A percentile compares a stretch with the other conserved stretches of the same genome.
These are phyloP conservation scores for Rutstroemia sp. DNA, from an alignment of 2,329 filamentous ascomycete species.

Conservation along the genomic window DNA sequence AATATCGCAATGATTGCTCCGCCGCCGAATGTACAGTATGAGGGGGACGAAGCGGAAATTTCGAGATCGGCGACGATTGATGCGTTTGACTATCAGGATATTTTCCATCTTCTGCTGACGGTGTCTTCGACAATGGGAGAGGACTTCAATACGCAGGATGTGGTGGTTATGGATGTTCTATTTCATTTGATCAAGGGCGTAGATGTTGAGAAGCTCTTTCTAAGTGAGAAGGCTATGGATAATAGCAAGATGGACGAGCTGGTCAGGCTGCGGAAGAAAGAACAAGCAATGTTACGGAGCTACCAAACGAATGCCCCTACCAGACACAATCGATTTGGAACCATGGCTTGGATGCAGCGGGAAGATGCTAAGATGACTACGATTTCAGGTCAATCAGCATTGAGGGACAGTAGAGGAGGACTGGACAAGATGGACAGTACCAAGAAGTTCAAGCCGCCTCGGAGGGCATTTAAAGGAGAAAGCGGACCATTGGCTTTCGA, in stretches of 20 bases:
- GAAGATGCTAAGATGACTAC: constrained; percentile 79
- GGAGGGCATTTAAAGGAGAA: constrained; percentile 52
- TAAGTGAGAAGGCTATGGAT: constrained; percentile 66
- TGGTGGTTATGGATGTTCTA: constrained; percentile 81
- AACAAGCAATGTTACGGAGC: constrained; percentile 72
- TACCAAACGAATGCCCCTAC: constrained; percentile 74
- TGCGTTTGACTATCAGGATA: constrained; percentile 83
- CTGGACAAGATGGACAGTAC: constrained; percentile 83
- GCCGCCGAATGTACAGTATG: constrained; percentile 62
- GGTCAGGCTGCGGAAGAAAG: constrained; percentile 66
- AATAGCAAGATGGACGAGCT: constrained; percentile 68
- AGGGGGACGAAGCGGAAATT: constrained; percentile 84
- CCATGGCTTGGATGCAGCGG: constrained; percentile 93
- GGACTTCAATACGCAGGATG: constrained; percentile 84
- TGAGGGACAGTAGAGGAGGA: constrained; percentile 64
- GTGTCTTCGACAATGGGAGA: constrained; percentile 89
- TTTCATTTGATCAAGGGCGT: constrained; percentile 92
- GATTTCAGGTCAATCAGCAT: constrained; percentile 79
- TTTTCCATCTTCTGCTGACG: constrained; percentile 77
- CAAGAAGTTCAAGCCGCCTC: constrained; percentile 85
- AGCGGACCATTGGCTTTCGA: constrained; percentile 70
- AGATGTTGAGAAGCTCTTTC: constrained; percentile 75
- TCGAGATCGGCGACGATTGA: constrained; percentile 84
- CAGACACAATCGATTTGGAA: constrained; percentile 88
- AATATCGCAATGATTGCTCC: constrained; percentile 83